Evolutionary conservation across 163 green algal species (phyloP), one percentile per base, ranked within the genome.

Genomic region (Chlamydomonas reinhardtii): DNA sequence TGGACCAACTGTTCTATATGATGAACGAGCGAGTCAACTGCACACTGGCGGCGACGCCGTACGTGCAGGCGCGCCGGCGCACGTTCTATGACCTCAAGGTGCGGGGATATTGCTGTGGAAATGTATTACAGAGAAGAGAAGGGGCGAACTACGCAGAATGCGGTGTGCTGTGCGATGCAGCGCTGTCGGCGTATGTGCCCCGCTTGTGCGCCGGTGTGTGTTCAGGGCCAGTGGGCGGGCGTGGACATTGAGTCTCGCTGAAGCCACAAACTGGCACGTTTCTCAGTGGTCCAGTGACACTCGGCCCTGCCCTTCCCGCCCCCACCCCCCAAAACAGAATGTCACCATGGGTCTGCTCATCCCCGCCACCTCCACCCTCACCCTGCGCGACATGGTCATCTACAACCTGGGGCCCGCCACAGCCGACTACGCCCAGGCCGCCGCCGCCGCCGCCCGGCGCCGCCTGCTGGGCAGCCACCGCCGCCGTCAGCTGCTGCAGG

Each of bases 21-120:
- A n/a, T 65, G 73, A 25, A 48, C 8, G 73, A 66, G 39, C 22
- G 48, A 12, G 73, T 39, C 27, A 43, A 25, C 20, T 78, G 73
- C 73, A 52, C 31, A 17, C 31, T 80, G n/a, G 52, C 20, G 25
- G 52, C 29, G 14, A 0, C 68, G 73, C 73, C 73, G 31, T 69
- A 70, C 31, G 19, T 17, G 9, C 52, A 70, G 73, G 16, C 52
- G 17, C 48, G n/a, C 12, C 48, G 73, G 14, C 73, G 73, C n/a
- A 69, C 73, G 0, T 80, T 80, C 31, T 80, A 80, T 31, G 73
- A 80, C 73, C n/a, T 80, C 31, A 56, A 22, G 73, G 73, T 80
- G 39, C 39, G 39, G n/a, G n/a, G n/a, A n/a, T n/a, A n/a, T n/a
- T n/a, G n/a, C n/a, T n/a, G n/a, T n/a, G n/a, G n/a, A n/a, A n/a